Evolutionary conservation across 2,329 filamentous ascomycete genomes (phyloP).

Genomic region (Cladophialophora chaetospira): DNA sequence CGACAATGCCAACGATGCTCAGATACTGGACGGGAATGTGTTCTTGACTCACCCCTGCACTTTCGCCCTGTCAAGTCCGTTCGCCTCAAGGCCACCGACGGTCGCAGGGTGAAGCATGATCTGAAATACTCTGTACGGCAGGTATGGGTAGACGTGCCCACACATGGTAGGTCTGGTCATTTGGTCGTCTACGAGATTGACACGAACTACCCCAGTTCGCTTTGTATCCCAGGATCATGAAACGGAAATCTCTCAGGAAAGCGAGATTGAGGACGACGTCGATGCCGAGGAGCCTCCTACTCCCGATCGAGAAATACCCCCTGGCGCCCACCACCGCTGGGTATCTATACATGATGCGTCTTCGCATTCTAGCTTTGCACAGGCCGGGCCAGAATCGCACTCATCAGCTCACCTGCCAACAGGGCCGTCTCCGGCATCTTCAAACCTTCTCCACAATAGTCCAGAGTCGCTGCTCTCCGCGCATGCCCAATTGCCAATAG

Average conservation of each 20-base stretch:
- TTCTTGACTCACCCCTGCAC: slow-evolving; percentile 1
- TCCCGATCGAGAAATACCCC: not conserved
- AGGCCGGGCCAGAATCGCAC: too few relatives aligned
- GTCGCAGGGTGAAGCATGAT: slow-evolving; percentile 21
- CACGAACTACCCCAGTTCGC: not conserved
- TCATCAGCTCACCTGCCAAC: too few relatives aligned
- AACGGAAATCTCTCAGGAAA: too few relatives aligned
- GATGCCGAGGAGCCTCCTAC: too few relatives aligned
- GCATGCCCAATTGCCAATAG: too few relatives aligned
- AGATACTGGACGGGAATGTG: slow-evolving; percentile 7
- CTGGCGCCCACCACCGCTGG: too few relatives aligned
- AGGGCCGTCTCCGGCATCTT: too few relatives aligned
- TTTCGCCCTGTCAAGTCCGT: slow-evolving; percentile 18
- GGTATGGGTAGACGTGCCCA: slow-evolving; percentile 24
- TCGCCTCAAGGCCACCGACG: slow-evolving; percentile 9
- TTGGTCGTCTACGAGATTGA: not conserved
- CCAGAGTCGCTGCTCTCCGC: slow-evolving; percentile 6
- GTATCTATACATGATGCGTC: too few relatives aligned
- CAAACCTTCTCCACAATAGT: too few relatives aligned
- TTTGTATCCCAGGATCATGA: slow-evolving; percentile 8
- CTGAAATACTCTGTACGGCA: slow-evolving; percentile 17
- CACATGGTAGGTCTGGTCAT: slow-evolving; percentile 13
- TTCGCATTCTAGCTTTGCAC: too few relatives aligned
- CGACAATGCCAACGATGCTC: slow-evolving; percentile 14
- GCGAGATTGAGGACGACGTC: too few relatives aligned